A percentile compares a stretch with the other conserved stretches of the same genome.
Evolutionary conservation across 1,284 basidiomycete species (phyloP).

Genomic region (Leccinum pachyderme): DNA sequence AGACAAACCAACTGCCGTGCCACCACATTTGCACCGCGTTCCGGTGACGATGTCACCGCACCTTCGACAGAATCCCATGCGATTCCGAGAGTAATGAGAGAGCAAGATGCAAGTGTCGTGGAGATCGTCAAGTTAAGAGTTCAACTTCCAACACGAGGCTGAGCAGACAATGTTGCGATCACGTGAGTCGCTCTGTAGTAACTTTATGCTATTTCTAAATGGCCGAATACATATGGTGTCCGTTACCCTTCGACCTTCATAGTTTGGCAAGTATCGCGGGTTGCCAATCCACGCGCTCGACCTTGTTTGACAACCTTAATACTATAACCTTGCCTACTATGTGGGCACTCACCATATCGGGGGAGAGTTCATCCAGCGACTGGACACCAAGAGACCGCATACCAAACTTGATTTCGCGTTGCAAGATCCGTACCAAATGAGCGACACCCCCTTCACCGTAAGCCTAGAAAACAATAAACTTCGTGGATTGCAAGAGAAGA

Average conservation of each 20-base stretch:
- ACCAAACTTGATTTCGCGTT: slow-evolving; percentile 77
- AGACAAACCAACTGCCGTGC: slow-evolving; percentile 66
- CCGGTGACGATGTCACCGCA: slow-evolving; percentile 77
- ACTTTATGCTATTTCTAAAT: background rate
- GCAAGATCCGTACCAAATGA: slow-evolving; percentile 70
- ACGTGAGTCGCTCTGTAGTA: slow-evolving; percentile 18
- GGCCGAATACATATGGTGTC: background rate
- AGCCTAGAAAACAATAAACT: slow-evolving; percentile 44
- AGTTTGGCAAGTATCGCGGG: slow-evolving; percentile 33
- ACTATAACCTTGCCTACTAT: slow-evolving; percentile 27
- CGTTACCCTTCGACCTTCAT: slow-evolving; percentile 12
- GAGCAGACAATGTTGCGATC: slow-evolving; percentile 15
- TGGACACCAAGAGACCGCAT: slow-evolving; percentile 81
- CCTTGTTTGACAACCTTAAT: slow-evolving; percentile 55
- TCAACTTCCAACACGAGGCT: slow-evolving; percentile 15
- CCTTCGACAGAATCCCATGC: slow-evolving; percentile 77
- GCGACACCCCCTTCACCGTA: slow-evolving; percentile 83
- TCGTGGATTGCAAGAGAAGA: slow-evolving; percentile 3
- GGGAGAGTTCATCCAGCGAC: slow-evolving; percentile 68
- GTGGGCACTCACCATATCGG: slow-evolving; percentile 65
- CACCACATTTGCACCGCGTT: slow-evolving; percentile 73
- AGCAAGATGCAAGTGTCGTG: slow-evolving; percentile 1
- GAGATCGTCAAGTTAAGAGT: slow-evolving; percentile 4
- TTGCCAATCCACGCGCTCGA: slow-evolving; percentile 70
- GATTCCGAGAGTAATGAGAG: background rate